phyloP scores from a whole-genome alignment of 495 filamentous ascomycete genomes.

The Chaetomium tenue region DNA sequence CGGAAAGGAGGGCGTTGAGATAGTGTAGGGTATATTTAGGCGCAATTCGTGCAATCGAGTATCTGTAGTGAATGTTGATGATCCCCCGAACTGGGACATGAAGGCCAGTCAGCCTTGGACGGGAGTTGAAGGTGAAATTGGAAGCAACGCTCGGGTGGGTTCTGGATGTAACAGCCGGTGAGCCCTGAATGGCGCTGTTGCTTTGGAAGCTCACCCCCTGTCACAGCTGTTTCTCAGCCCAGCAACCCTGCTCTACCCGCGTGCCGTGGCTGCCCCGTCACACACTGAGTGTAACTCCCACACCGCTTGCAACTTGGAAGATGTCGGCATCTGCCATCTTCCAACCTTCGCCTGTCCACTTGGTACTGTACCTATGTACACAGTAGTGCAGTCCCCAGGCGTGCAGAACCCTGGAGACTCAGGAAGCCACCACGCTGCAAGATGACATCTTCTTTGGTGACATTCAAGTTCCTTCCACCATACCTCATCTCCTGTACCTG shows the following conservation, averaged over 20 bases:
- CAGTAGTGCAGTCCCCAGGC: too few species aligned
- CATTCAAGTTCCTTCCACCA: too few species aligned
- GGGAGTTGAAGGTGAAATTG: constrained; percentile 2
- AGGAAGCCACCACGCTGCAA: background rate
- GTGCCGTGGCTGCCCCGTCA: background rate
- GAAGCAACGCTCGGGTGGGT: constrained; percentile 4
- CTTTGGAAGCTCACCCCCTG: background rate
- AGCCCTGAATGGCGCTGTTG: constrained; percentile 7
- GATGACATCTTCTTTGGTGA: background rate
- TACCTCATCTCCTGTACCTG: too few species aligned
- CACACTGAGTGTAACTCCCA: background rate
- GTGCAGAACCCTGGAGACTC: too few species aligned
- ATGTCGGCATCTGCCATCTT: background rate
- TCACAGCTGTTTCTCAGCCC: background rate
- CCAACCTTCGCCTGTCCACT: too few species aligned
- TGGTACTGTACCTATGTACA: too few species aligned
- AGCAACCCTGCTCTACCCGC: background rate
- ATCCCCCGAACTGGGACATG: background rate
- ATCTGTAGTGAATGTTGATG: background rate
- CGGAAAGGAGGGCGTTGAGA: background rate
- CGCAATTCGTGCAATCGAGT: too few species aligned
- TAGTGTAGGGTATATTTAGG: background rate
- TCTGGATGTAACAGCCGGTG: constrained; percentile 1
- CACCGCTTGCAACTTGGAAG: background rate
- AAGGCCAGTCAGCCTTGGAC: background rate